These are phyloP conservation scores for Lentinus brumalis DNA, from an alignment of 768 basidiomycete genomes.

Conservation along the genomic window DNA sequence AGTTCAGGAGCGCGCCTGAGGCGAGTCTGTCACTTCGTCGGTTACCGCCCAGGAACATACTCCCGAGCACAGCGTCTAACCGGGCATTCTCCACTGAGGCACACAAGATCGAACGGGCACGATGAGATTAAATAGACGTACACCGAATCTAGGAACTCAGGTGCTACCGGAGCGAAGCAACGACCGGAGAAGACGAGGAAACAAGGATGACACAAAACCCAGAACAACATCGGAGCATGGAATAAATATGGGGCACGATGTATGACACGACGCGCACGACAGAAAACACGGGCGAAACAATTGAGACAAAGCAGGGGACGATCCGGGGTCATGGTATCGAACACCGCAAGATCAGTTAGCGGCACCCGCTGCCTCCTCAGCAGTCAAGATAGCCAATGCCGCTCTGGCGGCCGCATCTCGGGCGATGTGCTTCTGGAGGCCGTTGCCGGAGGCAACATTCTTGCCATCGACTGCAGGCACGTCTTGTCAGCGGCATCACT, in stretches of 20 bases:
- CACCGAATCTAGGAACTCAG: neutral
- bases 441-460: conserved; percentile 51
- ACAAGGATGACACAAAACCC: neutral
- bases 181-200: neutral
- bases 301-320: neutral
- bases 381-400: conserved; percentile 9
- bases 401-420: conserved; percentile 17
- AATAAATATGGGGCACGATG: neutral
- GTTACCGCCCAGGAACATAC: neutral
- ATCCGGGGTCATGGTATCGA: neutral
- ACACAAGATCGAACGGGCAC: neutral
- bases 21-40: neutral
- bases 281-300: neutral
- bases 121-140: neutral
- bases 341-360: neutral
- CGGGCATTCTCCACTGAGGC: neutral
- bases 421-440: conserved; percentile 47
- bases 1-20: neutral
- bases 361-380: neutral
- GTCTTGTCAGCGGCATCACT: conserved; percentile 1
- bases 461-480: conserved; percentile 49
- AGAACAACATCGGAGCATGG: neutral
- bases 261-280: neutral
- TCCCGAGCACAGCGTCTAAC: neutral
- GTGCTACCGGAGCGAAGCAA: neutral